phyloP scores from a whole-genome alignment of 2,329 filamentous ascomycete genomes.

The Pyrenophora seminiperda region DNA sequence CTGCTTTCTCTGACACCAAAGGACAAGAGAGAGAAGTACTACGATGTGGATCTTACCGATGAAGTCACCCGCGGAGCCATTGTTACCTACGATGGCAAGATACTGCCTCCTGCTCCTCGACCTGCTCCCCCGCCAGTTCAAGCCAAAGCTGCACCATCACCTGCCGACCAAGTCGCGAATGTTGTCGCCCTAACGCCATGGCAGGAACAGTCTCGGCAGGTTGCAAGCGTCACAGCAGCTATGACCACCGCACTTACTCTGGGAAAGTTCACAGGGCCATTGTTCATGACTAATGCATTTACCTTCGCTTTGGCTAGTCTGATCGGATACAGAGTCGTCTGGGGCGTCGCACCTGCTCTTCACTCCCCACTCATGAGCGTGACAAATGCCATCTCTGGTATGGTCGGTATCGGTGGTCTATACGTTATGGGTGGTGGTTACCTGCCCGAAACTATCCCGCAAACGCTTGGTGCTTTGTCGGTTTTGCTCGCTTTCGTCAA shows the following conservation, averaged over 20 bases:
- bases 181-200: slow-evolving; percentile 76
- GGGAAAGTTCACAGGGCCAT: slow-evolving; percentile 76
- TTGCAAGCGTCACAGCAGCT: slow-evolving; percentile 73
- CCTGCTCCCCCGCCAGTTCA: slow-evolving; percentile 65
- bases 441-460: slow-evolving; percentile 69
- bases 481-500: slow-evolving; percentile 88
- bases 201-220: slow-evolving; percentile 78
- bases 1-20: slow-evolving; percentile 79
- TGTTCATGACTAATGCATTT: slow-evolving; percentile 89
- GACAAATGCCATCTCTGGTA: slow-evolving; percentile 86
- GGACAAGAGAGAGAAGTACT: slow-evolving; percentile 77
- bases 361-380: slow-evolving; percentile 92
- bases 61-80: slow-evolving; percentile 87
- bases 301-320: slow-evolving; percentile 83
- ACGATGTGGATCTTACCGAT: slow-evolving; percentile 78
- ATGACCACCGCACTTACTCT: slow-evolving; percentile 77
- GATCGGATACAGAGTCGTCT: slow-evolving; percentile 71
- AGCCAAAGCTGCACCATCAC: slow-evolving; percentile 47
- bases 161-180: slow-evolving; percentile 55
- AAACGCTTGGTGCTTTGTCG: slow-evolving; percentile 75
- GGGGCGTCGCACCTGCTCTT: slow-evolving; percentile 3
- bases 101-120: slow-evolving; percentile 76
- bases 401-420: slow-evolving; percentile 87
- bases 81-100: slow-evolving; percentile 76
- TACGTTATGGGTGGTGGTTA: slow-evolving; percentile 84